These are phyloP conservation scores for Canna indica DNA, from an alignment of 176 grass and related monocot species.

Conservation along the genomic window DNA sequence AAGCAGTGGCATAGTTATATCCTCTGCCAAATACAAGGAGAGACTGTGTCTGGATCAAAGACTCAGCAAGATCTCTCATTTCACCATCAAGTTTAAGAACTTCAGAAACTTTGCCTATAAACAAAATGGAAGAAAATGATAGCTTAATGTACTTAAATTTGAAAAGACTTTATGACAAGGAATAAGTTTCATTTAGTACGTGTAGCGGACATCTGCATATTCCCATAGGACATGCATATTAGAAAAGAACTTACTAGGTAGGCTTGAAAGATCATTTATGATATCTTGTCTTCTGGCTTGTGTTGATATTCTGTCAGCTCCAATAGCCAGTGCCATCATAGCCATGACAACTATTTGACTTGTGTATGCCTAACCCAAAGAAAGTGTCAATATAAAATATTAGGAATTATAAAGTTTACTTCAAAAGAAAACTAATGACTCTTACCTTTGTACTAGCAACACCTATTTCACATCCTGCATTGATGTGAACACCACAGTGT, in stretches of 20 bases:
- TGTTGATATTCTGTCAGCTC: slow-evolving; percentile 87
- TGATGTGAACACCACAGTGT: slow-evolving; percentile 86
- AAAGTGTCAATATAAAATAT: slow-evolving; percentile 6
- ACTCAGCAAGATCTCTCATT: slow-evolving; percentile 85
- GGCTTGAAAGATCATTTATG: slow-evolving; percentile 47
- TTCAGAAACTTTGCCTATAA: slow-evolving; percentile 45
- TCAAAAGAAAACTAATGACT: slow-evolving; percentile 5
- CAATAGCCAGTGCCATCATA: slow-evolving; percentile 95
- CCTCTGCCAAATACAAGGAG: slow-evolving; percentile 88
- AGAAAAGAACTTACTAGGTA: slow-evolving; percentile 46
- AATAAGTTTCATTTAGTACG: not conserved
- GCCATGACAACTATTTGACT: slow-evolving; percentile 94
- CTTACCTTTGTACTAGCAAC: slow-evolving; percentile 88
- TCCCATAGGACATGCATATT: not conserved
- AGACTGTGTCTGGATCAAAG: slow-evolving; percentile 52
- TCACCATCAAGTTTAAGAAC: slow-evolving; percentile 80
- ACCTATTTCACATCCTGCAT: slow-evolving; percentile 93
- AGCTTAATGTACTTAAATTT: not conserved
- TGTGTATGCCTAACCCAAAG: slow-evolving; percentile 64
- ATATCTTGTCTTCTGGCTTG: slow-evolving; percentile 55
- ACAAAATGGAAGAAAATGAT: not conserved
- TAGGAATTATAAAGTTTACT: not conserved
- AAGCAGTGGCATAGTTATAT: slow-evolving; percentile 83
- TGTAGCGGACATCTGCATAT: not conserved
- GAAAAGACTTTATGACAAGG: not conserved